Percentiles rank a stretch among this genome's conserved stretches.
These are phyloP conservation scores for Puccinia triticina DNA, from an alignment of 1,284 basidiomycete species.

Conservation along the genomic window DNA sequence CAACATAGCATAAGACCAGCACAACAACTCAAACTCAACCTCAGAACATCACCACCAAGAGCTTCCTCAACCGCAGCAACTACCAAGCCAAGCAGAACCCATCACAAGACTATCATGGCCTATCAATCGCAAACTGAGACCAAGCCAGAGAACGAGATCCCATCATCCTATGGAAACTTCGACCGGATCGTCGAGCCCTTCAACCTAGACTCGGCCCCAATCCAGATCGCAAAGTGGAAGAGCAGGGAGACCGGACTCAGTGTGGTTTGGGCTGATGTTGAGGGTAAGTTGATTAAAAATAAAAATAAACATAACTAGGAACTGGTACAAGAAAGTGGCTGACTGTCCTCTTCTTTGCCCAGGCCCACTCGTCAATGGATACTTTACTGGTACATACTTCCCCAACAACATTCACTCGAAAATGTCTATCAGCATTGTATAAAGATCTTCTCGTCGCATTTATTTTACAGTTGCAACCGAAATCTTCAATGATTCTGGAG, in stretches of 20 bases:
- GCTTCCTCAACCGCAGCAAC: background rate
- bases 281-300: conserved; percentile 55
- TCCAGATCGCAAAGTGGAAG: conserved; percentile 79
- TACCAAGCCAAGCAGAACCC: background rate
- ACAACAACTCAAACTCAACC: background rate
- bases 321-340: background rate
- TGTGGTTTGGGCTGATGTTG: conserved; percentile 63
- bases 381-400: conserved; percentile 71
- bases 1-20: background rate
- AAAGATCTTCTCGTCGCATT: conserved; percentile 23
- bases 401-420: background rate
- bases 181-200: conserved; percentile 74
- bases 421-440: background rate
- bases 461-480: conserved; percentile 49
- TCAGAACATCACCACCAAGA: background rate
- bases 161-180: conserved; percentile 68
- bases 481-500: conserved; percentile 90
- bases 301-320: background rate
- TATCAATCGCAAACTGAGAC: background rate
- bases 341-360: conserved; percentile 21
- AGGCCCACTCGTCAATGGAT: conserved; percentile 89
- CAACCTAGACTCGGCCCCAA: conserved; percentile 72
- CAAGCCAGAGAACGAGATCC: conserved; percentile 9
- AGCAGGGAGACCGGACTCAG: conserved; percentile 77
- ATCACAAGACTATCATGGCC: background rate